Base-by-base conservation (phyloP, 2,329 filamentous ascomycete species). In the Exserohilum turcica region DNA sequence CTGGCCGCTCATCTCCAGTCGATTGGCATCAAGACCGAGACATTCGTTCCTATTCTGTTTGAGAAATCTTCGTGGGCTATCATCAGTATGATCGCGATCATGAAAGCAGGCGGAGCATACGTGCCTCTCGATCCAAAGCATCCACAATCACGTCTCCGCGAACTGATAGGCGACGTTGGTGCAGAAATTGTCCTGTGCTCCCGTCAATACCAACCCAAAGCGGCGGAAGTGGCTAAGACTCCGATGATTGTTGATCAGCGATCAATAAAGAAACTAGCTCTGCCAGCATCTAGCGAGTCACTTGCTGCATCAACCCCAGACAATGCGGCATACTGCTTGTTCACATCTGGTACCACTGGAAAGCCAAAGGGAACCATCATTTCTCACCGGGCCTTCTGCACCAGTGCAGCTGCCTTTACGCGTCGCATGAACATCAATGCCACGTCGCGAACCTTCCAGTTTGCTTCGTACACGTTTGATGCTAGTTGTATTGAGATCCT, bases 341-440 rank as follows among this genome's bases (percentile, higher is more conserved):
- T 88, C 59, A 82, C 81, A 0, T 74, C 70, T 16, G 69, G 69
- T 12, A 72, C 66, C 18, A 74, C 68, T 10, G 67, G 68, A 40
- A 79, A 78, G 43, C 82, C 84, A 0, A 84, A 85, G 51, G 86
- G 84, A 2, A 83, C 86, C 8, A 84, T 86, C 29, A 84, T 88
- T 52, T 83, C 83, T 5, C 87, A 90, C 61, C 75, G 77, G 0
- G 80, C 84, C 0, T 75, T 89, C 0, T 82, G 82, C 8, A 84
- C 84, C 2, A 68, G 70, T 43, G 65, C 68, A 35, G 54, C 57
- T 43, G 60, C 63, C 2, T 70, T 72, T 37, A 69, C 65, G 15
- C 64, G 43, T 37, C 56, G 58, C 16, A 61, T 68, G 59, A 75
- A 79, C 5, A 83, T 85, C 51, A 77, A 77, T 55, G 74, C 65